Conservation (phyloP, 1,284 basidiomycete genomes). For the Leccinum huronense region DNA sequence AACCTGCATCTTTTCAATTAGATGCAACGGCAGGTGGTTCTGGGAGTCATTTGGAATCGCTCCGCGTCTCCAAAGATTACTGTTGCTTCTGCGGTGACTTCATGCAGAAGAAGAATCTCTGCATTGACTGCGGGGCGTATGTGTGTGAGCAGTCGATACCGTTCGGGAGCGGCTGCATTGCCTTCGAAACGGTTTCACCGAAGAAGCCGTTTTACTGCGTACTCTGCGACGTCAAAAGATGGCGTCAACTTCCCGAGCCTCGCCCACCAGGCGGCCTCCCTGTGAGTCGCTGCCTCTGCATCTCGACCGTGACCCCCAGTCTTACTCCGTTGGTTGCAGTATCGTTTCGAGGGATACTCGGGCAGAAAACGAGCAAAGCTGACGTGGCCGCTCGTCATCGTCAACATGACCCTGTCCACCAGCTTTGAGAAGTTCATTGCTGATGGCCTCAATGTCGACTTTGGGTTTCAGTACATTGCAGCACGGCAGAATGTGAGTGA, state of each 20-base stretch:
- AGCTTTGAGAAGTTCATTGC: neutral
- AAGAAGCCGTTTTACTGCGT: neutral
- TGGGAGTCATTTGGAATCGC: neutral
- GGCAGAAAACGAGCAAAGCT: conserved; percentile 1
- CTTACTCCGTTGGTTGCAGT: neutral
- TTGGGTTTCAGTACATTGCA: neutral
- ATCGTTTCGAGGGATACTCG: neutral
- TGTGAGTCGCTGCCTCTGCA: neutral
- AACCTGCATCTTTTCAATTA: neutral
- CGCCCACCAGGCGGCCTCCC: neutral
- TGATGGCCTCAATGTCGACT: neutral
- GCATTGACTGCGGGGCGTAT: neutral
- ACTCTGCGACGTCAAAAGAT: neutral
- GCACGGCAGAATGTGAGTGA: neutral
- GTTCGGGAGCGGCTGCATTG: neutral
- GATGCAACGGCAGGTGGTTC: neutral
- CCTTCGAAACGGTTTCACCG: neutral
- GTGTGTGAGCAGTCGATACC: neutral
- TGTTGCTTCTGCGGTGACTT: neutral
- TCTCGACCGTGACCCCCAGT: neutral
- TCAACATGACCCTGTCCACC: neutral
- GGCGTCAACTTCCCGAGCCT: neutral
- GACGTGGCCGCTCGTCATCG: neutral
- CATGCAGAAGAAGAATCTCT: neutral
- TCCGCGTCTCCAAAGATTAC: neutral